Base-by-base conservation (phyloP, 768 basidiomycete genomes). In the Mycena crocata region DNA sequence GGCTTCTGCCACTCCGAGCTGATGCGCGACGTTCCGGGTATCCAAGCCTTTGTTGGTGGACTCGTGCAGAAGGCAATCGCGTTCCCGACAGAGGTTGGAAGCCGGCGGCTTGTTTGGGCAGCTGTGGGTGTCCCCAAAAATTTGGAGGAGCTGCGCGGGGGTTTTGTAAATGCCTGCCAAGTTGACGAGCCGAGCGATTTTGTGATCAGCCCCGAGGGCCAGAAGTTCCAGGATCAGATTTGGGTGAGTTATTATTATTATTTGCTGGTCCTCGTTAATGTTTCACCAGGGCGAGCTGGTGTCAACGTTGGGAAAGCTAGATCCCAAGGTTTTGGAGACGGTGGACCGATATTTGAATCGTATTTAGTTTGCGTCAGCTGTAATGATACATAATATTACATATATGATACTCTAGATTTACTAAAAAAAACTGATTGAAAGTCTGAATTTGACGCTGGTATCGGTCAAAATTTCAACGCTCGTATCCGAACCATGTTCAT, bases 111-210 rank as follows among this genome's bases (percentile, higher is more conserved):
- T 57, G 62, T 73, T 2, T 70, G 57, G 45, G 68, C 68, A 2
- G 70, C 72, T 13, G 26, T 75, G 6, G 55, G 35, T n/a, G 46
- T 45, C 2, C 52, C 23, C 5, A 45, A 64, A 19, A 8, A 57
- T n/a, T 55, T 55, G 26, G 46, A 68, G 9, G 54, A 44, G 5
- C 42, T 72, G 8, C 69, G 59, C 26, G 74, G 74, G 5, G 23
- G 42, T 26, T 74, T 59, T 35, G 46, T 68, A 17, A 23, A 45
- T 31, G 46, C 9, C 12, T 73, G 52, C 42, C 17, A 46, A 19
- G 51, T 70, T 5, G 24, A 35, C 34, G 72, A 73, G 40, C 40
- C 49, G 24, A 73, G 74, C 56, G 73, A 73, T 62, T 72, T 70
- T 32, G 62, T 70, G 8, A 5, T 70, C 8, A 68, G 68, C 35